Evolutionary conservation across 139 green algal species (phyloP), one percentile per base, ranked within the genome.

Genomic region (Picochlorum sp.): DNA sequence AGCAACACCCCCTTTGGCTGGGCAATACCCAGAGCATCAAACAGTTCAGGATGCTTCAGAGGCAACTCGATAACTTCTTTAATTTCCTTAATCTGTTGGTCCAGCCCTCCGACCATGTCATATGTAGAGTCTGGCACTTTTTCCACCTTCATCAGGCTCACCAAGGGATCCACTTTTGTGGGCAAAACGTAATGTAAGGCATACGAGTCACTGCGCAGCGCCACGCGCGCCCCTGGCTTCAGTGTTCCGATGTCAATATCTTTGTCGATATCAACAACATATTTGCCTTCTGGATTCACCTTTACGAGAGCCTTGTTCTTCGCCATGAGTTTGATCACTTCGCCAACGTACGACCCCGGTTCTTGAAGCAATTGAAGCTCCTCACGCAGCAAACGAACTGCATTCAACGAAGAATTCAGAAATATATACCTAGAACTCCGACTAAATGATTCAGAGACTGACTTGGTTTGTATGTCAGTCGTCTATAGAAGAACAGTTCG

Each of bases 11-110:
- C 45, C 82, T 99, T 99, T 13, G 93, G 93, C 61, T 99, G 93
- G 32, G 93, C 93, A 29, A 99, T 94, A 32, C 93, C 93, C 14
- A 99, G 74, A 32, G 78, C 87, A 68, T 99, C 93, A 78, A 99
- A 99, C 50, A 99, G 84, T 77, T 99, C 93, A n/a, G 93, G 93
- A 64, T 99, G 93, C 80, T 98, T 98, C 70, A 99, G 90, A 10
- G 93, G 93, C 41, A 99, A 78, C 82, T 99, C 93, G 30, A 99
- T 98, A 14, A 96, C 88, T 81, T 98, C 92, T 72, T 98, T 98
- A 76, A 98, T 97, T 73, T 99, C 92, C 76, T 98, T 98, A 64
- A 99, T 97, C 77, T 99, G 93, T 80, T 98, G 85, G 68, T 99
- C 93, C 33, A 95, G 78, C 1, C 93, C 93, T 16, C 93, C 93